Conservation (phyloP, 148 eudicot genomes). For the Chenopodium quinoa region DNA sequence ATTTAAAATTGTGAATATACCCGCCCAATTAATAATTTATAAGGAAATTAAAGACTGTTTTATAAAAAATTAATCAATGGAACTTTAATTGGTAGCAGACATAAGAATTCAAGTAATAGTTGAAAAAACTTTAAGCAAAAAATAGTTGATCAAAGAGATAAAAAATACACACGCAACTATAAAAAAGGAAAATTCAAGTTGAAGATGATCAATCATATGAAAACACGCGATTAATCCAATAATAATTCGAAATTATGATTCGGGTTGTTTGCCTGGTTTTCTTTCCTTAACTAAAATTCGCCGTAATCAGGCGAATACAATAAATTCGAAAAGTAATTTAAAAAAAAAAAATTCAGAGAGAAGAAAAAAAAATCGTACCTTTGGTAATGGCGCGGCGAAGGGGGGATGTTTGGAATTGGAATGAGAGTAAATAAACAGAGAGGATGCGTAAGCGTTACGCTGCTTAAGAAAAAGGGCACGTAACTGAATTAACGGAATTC, state of each 20-base stretch:
- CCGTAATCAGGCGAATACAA: no score
- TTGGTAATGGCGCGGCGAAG: not conserved
- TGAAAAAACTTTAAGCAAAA: not conserved
- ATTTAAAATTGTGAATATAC: not conserved
- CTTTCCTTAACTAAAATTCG: no score
- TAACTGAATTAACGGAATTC: constrained; percentile 31
- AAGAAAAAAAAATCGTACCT: not conserved
- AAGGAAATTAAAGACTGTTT: not conserved
- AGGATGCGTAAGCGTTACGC: constrained; percentile 23
- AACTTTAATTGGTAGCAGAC: no score
- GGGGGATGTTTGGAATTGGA: not conserved
- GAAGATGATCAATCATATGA: not conserved
- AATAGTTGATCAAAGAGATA: not conserved
- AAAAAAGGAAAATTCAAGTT: not conserved
- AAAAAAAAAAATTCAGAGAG: not conserved
- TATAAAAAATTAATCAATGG: no score
- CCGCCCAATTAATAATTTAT: not conserved
- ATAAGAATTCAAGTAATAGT: not conserved
- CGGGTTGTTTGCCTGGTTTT: not conserved
- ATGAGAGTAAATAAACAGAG: not conserved
- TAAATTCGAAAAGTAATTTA: not conserved
- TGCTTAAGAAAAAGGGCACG: not conserved
- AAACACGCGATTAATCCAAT: no score
- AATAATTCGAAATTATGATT: not conserved
- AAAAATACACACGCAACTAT: no score